These are phyloP conservation scores for Yamadazyma atmosphaerica DNA, from an alignment of 1,139 yeast species.

Conservation along the genomic window DNA sequence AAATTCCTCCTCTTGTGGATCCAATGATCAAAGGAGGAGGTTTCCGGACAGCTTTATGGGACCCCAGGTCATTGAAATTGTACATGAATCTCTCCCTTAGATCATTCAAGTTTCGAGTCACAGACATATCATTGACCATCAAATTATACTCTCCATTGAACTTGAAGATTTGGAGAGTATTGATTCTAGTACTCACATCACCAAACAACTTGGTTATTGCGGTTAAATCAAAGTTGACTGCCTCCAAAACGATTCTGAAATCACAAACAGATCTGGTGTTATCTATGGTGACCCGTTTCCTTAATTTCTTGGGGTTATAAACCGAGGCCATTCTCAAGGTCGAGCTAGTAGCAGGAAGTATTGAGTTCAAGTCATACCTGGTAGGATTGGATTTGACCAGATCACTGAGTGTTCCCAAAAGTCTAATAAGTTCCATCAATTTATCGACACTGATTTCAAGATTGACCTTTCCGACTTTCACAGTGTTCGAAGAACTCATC, in stretches of 20 bases:
- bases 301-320: conserved; percentile 8
- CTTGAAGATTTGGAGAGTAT: conserved; percentile 28
- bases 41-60: background rate
- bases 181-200: conserved; percentile 26
- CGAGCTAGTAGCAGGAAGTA: conserved; percentile 3
- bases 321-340: conserved; percentile 6
- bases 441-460: conserved; percentile 15
- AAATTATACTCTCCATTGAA: conserved; percentile 34
- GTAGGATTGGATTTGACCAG: background rate
- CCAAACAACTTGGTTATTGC: conserved; percentile 41
- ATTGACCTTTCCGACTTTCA: conserved; percentile 21
- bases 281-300: conserved; percentile 11
- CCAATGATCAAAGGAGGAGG: conserved; percentile 11
- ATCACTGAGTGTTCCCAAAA: conserved; percentile 13
- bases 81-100: conserved; percentile 11
- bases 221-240: conserved; percentile 24
- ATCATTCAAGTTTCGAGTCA: conserved; percentile 19
- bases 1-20: conserved; percentile 10
- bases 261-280: conserved; percentile 8
- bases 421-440: conserved; percentile 15
- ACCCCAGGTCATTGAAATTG: conserved; percentile 6
- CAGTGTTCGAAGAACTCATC: conserved; percentile 19
- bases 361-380: conserved; percentile 3
- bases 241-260: conserved; percentile 25
- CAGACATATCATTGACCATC: conserved; percentile 22